Percentiles rank a stretch among this genome's conserved stretches.
phyloP scores from a whole-genome alignment of 345 rosid genomes.

The Eucalyptus curtisii region DNA sequence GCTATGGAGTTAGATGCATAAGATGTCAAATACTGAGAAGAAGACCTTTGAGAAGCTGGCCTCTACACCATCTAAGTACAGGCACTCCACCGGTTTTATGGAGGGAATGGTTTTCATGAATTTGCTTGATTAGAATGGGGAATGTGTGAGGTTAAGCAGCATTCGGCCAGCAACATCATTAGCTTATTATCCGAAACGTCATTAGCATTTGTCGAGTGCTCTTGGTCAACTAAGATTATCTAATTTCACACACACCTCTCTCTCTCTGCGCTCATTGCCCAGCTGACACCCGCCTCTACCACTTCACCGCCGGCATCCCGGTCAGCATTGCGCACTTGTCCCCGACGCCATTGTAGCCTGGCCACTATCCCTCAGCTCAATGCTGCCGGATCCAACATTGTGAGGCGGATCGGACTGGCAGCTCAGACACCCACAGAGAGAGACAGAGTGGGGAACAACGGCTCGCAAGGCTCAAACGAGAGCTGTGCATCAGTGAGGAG shows the following conservation, averaged over 20 bases:
- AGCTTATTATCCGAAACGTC: not conserved
- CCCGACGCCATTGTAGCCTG: not conserved
- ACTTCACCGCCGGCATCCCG: not conserved
- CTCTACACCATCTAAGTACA: not conserved
- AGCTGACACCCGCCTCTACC: not conserved
- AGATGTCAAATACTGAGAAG: not conserved
- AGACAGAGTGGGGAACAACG: not conserved
- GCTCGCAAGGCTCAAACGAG: not conserved
- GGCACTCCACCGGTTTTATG: not conserved
- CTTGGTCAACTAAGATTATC: not conserved
- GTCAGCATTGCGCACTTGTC: not conserved
- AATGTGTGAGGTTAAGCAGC: not conserved
- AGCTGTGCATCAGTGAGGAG: not conserved
- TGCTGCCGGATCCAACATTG: not conserved
- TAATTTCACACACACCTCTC: not conserved
- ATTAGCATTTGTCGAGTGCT: not conserved
- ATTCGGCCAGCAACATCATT: not conserved
- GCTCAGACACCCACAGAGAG: not conserved
- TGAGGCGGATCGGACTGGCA: not conserved
- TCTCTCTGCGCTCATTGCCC: not conserved
- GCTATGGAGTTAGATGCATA: not conserved
- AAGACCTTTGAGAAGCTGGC: not conserved
- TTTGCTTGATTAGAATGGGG: not conserved
- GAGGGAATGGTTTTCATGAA: not conserved
- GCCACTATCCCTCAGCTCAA: not conserved